Base-by-base conservation (phyloP, 2,329 filamentous ascomycete species). In the Sporothrix inflata region DNA sequence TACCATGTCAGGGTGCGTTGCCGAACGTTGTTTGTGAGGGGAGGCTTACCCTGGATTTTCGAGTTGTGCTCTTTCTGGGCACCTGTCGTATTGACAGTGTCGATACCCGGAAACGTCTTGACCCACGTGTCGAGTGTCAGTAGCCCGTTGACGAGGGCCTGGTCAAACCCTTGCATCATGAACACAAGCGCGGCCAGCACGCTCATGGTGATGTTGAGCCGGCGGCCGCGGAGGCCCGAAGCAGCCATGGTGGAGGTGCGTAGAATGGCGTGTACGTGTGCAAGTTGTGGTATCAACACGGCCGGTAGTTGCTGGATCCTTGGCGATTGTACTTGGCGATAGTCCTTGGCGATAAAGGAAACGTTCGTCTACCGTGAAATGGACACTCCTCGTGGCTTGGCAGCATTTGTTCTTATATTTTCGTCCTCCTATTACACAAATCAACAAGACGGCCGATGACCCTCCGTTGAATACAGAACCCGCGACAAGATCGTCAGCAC, bases 81-180 rank as follows among this genome's bases (percentile, higher is more conserved):
- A 0, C 74, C 78, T 7, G 74, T 74, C 53, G 79, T 78, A 55
- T 75, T 72, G 12, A 82, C 78, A 5, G 86, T 83, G 76, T 88
- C 85, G 74, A 88, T 87, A 47, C 82, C 77, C 0, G 87, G 88
- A 74, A 90, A 90, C 14, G 82, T 80, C 2, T 79, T 76, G 1
- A 89, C 82, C 76, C 92, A 93, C 9, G 85, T 85, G 24, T 85
- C 82, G 77, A 94, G 86, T 2, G 91, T 93, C 72, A 95, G 83
- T 75, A 95, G 89, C 71, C 90, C 90, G 60, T 90, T 91, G 85
- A 92, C 93, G 9, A 93, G 90, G 78, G 91, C 90, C 81, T 92
- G 90, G 79, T 93, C 51, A 14, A 55, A 55, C 3, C 51, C 51
- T 21, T 30, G 51, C 51, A 55, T 55, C 51, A 55, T 55, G 12